Conservation (phyloP, 2,329 filamentous ascomycete genomes). For the Coniochaeta sp. region DNA sequence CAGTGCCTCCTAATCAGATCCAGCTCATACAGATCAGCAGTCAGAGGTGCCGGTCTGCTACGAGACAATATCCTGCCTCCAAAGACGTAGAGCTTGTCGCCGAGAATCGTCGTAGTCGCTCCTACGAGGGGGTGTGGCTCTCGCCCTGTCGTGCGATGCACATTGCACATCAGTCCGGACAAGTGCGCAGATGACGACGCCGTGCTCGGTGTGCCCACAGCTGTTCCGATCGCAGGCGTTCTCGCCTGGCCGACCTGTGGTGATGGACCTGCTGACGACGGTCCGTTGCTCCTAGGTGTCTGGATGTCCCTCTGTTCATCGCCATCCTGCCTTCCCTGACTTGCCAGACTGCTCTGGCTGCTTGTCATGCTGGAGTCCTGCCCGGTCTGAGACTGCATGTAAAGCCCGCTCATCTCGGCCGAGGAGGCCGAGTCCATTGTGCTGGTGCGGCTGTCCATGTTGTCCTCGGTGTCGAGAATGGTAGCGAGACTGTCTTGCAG, state of each 20-base stretch:
- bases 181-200: slow-evolving; percentile 49
- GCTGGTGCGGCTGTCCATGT: slow-evolving; percentile 33
- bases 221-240: slow-evolving; percentile 25
- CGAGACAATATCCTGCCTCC: slow-evolving; percentile 83
- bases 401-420: slow-evolving; percentile 15
- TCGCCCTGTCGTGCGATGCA: slow-evolving; percentile 79
- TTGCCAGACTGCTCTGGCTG: slow-evolving; percentile 39
- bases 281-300: slow-evolving; percentile 45
- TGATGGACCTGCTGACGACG: slow-evolving; percentile 49
- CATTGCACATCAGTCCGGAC: slow-evolving; percentile 62
- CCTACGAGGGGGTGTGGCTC: slow-evolving; percentile 90
- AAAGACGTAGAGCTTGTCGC: slow-evolving; percentile 95
- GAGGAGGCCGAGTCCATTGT: slow-evolving; percentile 40
- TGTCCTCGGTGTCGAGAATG: slow-evolving; percentile 24
- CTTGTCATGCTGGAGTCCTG: slow-evolving; percentile 33
- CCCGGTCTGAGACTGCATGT: slow-evolving; percentile 14
- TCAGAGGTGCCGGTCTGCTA: slow-evolving; percentile 71
- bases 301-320: slow-evolving; percentile 41
- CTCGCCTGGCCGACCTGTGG: slow-evolving; percentile 38
- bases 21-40: slow-evolving; percentile 86
- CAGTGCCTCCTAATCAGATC: slow-evolving; percentile 88
- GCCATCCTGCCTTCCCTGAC: slow-evolving; percentile 32
- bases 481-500: slow-evolving; percentile 21
- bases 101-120: slow-evolving; percentile 88
- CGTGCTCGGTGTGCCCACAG: slow-evolving; percentile 34